Base-by-base conservation (phyloP, 139 green algal genomes). In the Chlamydomonas sphaeroides region DNA sequence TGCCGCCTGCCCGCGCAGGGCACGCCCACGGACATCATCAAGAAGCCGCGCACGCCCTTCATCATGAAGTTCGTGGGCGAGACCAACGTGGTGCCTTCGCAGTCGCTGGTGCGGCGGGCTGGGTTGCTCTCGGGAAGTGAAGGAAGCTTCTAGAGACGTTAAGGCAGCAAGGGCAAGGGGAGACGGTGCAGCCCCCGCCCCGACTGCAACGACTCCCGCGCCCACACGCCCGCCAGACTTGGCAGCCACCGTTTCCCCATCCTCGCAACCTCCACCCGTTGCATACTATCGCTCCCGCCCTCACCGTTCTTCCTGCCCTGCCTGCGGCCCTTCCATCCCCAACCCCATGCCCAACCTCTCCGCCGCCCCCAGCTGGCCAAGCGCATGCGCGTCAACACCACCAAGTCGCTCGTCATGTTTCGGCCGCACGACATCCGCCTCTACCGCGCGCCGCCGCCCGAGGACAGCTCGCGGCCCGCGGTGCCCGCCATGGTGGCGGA, bases 41-140 rank as follows among this genome's bases (percentile, higher is more conserved):
- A 84, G 33, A 35, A 72, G 21, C 94, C 94, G 7, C 65, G 41
- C 25, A 94, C 90, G 15, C 94, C 94, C 21, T 98, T 98, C 88
- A 94, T 97, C 41, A 95, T 96, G 90, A 91, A 95, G 76, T 98
- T 98, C 74, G 90, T 96, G 32, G 87, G 87, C 11, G 94, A 96
- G 36, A 91, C 92, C 28, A 92, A 92, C 70, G 86, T 88, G 32
- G 66, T 97, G 62, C 91, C 94, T 0, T 77, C 91, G 5, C 78
- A 41, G 21, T 92, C 74, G 39, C 78, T 90, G 88, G 88, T 92
- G 79, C 11, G 85, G 61, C 23, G n/a, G 7, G 63, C n/a, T n/a
- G n/a, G n/a, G n/a, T n/a, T n/a, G n/a, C n/a, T n/a, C n/a, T n/a
- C n/a, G n/a, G n/a, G n/a, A n/a, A n/a, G n/a, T n/a, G n/a, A n/a